Conservation (phyloP, 2,329 filamentous ascomycete genomes). For the Claviceps spartinae region DNA sequence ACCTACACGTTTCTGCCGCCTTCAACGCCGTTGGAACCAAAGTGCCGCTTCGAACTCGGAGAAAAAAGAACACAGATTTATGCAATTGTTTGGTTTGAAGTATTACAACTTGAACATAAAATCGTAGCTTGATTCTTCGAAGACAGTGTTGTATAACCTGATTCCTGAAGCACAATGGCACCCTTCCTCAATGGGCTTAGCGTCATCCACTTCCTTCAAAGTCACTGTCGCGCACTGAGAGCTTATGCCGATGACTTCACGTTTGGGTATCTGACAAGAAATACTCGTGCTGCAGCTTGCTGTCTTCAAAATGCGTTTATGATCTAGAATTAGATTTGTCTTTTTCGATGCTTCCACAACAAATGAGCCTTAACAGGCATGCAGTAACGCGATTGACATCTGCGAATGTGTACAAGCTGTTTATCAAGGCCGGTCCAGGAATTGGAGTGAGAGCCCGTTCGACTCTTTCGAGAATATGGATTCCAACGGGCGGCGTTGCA, state of each 20-base stretch:
- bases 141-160: neutral
- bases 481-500: slow-evolving; percentile 58
- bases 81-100: neutral
- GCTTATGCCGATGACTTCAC: neutral
- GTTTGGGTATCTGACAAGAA: neutral
- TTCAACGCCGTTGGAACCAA: neutral
- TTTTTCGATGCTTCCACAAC: slow-evolving; percentile 9
- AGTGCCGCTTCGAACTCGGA: neutral
- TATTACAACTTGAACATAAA: neutral
- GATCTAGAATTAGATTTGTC: neutral
- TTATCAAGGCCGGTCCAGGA: slow-evolving; percentile 9
- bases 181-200: neutral
- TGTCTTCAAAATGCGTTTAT: neutral
- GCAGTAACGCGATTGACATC: slow-evolving; percentile 4
- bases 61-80: neutral
- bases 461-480: slow-evolving; percentile 61
- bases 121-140: neutral
- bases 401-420: slow-evolving; percentile 8
- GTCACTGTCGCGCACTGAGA: neutral
- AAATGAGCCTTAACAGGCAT: slow-evolving; percentile 6
- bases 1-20: neutral
- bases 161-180: neutral
- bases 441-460: slow-evolving; percentile 12
- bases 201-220: neutral
- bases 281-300: neutral